Evolutionary conservation across 495 filamentous ascomycete genomes (phyloP), one percentile per base, ranked within the genome.

Genomic region (Penicillium atrosanguineum): DNA sequence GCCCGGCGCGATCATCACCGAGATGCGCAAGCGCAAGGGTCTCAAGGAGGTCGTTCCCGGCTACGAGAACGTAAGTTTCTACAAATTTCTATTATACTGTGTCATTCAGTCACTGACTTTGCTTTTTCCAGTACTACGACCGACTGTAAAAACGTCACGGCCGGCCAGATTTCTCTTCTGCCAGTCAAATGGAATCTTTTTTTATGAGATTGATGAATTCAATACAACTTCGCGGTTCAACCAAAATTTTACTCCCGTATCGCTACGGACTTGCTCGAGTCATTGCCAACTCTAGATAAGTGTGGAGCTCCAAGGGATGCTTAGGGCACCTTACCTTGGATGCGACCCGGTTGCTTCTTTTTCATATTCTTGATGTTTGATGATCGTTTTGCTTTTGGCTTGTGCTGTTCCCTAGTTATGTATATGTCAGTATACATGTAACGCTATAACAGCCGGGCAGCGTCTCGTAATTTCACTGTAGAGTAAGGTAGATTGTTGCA

Each of bases 11-110:
- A 77, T 96, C 64, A 90, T 97, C 60, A 77, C 79, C 71, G 83
- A 86, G 47, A 96, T 93, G 88, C 89, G 94, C 65, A 96, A 96
- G 87, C 87, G 94, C 78, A 99, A 99, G 87, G 95, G 93, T 87
- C 79, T 99, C 83, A 99, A 99, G 89, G 80, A 86, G 68, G 81
- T 89, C 58, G 88, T 96, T 67, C 92, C 92, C 57, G 87, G 85
- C 70, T 83, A 88, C 78, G 89, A 88, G 61, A 94, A 96, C 82
- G 91, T 96, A 87, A 91, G 90, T 89, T 52, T 50, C 42, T 12
- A 53, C 20, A n/a, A 3, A 16, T 44, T 52, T 36, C 21, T 40
- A 25, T 11, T 0, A 21, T 6, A n/a, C 21, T 25, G 20, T 37
- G 8, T 34, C n/a, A 48, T n/a, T 45, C 38, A 47, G 12, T 60